Evolutionary conservation across 306 rosid species (phyloP), one percentile per base, ranked within the genome.

Genomic region (Medicago ruthenica): DNA sequence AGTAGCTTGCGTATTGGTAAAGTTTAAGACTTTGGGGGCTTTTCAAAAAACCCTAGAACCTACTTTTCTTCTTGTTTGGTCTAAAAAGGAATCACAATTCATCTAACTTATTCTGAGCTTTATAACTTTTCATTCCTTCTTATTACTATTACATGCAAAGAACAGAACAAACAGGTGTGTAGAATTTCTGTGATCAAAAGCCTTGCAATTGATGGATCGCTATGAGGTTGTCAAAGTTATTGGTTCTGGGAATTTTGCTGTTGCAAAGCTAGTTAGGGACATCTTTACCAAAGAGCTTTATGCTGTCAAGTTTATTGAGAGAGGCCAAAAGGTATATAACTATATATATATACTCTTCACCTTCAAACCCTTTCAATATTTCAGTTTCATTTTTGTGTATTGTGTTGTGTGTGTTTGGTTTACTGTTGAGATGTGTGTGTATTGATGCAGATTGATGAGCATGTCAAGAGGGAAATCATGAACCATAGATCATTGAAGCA

Each of bases 401-500:
- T 20, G 11, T 57, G 47, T 69, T 77, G 50, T 73, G 14, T 42
- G 51, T 82, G 40, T 65, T 8, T 67, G 40, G 20, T 67, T 67
- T 4, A 44, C 15, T 67, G 3, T 67, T 9, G 24, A 7, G 45
- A 62, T 21, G 24, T 67, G 16, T 78, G 1, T 55, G 37, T 34
- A 6, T 7, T 34, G 7, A 6, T 82, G 79, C 85, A 92, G 97
- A 90, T 92, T 79, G 97, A 88, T 71, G 96, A 92, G 66, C 83
- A 88, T 62, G 97, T 92, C 13, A 88, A 80, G 53, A 88, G 92
- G 81, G 97, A 92, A 72, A 92, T 92, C 86, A 84, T 92, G 96
- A 92, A 92, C 82, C 97, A 92, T 57, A 87, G 97, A 81, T 92
- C 97, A 50, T 70, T 92, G 83, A 88, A 92, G 89, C 96, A 92